phyloP scores from a whole-genome alignment of 2,329 filamentous ascomycete species.

The Neopestalotiopsis sp. region DNA sequence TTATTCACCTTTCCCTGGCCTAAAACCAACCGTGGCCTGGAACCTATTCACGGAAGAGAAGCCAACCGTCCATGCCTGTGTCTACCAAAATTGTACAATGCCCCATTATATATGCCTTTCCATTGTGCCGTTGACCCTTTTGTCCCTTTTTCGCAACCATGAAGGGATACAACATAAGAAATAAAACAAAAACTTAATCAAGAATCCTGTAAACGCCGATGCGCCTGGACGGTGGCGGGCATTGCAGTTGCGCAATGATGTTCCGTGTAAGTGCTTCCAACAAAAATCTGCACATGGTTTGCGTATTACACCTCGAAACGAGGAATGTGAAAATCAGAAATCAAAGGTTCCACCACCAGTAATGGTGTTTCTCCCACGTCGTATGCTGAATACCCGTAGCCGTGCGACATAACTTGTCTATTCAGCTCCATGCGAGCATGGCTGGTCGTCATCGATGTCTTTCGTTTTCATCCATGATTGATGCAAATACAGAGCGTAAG shows the following conservation, averaged over 20 bases:
- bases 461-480: not conserved
- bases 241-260: not conserved
- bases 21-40: slow-evolving; percentile 9
- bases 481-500: too few relatives aligned
- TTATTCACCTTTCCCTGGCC: slow-evolving; percentile 8
- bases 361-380: not conserved
- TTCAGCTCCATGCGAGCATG: not conserved
- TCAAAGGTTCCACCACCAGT: not conserved
- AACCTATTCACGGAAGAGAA: slow-evolving; percentile 3
- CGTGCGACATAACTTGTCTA: not conserved
- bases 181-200: slow-evolving; percentile 4
- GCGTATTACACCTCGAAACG: not conserved
- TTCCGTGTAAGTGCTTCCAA: not conserved
- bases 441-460: not conserved
- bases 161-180: slow-evolving; percentile 7
- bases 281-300: not conserved
- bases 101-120: slow-evolving; percentile 13
- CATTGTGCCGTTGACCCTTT: slow-evolving; percentile 16
- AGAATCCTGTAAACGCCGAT: not conserved
- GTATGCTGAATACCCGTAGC: not conserved
- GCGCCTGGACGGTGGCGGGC: not conserved
- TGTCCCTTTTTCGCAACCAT: slow-evolving; percentile 8
- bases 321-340: not conserved
- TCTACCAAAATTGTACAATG: slow-evolving; percentile 16
- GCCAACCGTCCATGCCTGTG: slow-evolving; percentile 12